A percentile compares a stretch with the other conserved stretches of the same genome.
These are phyloP conservation scores for Acanthochlamys bracteata DNA, from an alignment of 106 monocot species.

Conservation along the genomic window DNA sequence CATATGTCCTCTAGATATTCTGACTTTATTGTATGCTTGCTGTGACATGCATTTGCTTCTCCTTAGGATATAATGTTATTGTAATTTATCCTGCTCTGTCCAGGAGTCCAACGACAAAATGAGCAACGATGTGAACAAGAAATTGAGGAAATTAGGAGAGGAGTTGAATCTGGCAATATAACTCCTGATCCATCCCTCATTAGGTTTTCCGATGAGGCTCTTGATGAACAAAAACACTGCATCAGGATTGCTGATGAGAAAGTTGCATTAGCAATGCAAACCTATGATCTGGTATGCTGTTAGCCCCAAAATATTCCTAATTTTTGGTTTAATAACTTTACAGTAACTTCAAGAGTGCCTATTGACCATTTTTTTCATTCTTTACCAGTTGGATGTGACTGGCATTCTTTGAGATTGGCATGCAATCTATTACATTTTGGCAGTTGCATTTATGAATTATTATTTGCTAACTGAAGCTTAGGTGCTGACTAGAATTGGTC, in stretches of 20 bases:
- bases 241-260: conserved; percentile 93
- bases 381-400: no score
- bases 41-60: not conserved
- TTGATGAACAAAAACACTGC: conserved; percentile 90
- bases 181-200: conserved; percentile 42
- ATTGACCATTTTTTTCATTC: no score
- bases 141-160: conserved; percentile 61
- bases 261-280: conserved; percentile 67
- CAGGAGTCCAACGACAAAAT: conserved; percentile 69
- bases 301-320: not conserved
- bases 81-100: not conserved
- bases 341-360: no score
- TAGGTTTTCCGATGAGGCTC: conserved; percentile 83
- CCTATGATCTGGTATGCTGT: conserved; percentile 80
- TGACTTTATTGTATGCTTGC: not conserved
- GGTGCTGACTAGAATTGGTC: no score
- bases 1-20: not conserved
- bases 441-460: no score
- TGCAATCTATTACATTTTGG: no score
- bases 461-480: no score
- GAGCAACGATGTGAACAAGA: conserved; percentile 90
- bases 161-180: conserved; percentile 53
- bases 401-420: no score
- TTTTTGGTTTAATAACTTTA: no score
- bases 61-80: not conserved